A percentile compares a stretch with the other conserved stretches of the same genome.
phyloP scores from a whole-genome alignment of 441 rosid genomes.

The Pelargonium citronellum region DNA sequence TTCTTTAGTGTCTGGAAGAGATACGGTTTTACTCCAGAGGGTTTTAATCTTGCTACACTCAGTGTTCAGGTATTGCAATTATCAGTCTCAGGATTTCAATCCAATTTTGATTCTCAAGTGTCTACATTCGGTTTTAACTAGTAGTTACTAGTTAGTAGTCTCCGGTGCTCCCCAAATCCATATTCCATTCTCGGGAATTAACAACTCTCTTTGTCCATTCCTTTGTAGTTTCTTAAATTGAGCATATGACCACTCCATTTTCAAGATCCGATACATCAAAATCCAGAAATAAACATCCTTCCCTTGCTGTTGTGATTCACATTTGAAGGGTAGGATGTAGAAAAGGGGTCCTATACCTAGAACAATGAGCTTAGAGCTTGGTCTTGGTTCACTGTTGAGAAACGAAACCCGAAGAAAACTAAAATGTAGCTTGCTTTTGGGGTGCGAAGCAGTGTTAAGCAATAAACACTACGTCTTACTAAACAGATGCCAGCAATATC shows the following conservation, averaged over 20 bases:
- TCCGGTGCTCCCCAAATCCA: neutral
- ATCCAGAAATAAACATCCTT: neutral
- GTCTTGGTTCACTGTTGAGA: too few relatives aligned
- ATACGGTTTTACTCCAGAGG: conserved; percentile 95
- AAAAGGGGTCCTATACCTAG: too few relatives aligned
- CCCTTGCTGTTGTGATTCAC: neutral
- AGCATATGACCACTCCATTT: neutral
- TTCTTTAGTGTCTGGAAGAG: conserved; percentile 93
- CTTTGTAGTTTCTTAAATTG: neutral
- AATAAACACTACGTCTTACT: too few relatives aligned
- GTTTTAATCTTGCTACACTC: conserved; percentile 86
- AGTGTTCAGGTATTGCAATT: conserved; percentile 49
- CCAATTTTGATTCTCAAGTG: neutral
- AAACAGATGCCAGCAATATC: too few relatives aligned
- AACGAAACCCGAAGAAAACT: too few relatives aligned
- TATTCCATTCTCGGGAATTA: neutral
- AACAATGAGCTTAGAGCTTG: too few relatives aligned
- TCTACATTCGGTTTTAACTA: neutral
- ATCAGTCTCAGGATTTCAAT: neutral
- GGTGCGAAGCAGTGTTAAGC: too few relatives aligned
- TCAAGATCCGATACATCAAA: neutral
- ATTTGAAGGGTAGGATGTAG: neutral
- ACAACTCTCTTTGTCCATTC: neutral
- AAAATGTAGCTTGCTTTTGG: too few relatives aligned
- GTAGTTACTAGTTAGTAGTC: neutral